Conservation (phyloP, 805 yeast species). For the Nakazawaea wickerhamii region DNA sequence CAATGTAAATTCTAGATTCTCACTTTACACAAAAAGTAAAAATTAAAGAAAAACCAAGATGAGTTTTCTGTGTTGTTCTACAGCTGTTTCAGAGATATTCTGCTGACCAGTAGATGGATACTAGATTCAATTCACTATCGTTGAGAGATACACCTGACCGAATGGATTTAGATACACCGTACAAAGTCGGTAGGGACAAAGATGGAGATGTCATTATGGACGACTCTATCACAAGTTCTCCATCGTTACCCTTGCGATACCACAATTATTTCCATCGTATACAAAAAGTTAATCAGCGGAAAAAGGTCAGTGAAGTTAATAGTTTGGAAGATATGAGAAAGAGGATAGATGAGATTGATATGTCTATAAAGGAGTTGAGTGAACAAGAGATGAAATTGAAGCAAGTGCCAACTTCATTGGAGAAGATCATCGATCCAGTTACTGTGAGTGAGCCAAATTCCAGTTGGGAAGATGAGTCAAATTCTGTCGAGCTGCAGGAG, state of each 20-base stretch:
- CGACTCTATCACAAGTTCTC: constrained; percentile 13
- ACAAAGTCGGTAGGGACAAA: constrained; percentile 1
- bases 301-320: neutral
- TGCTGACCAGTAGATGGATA: constrained; percentile 1
- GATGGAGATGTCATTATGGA: constrained; percentile 13
- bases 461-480: neutral
- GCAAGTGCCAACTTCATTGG: neutral
- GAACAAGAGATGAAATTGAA: neutral
- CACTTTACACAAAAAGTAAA: constrained; percentile 4
- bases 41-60: constrained; percentile 9
- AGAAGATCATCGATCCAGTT: neutral
- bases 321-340: constrained; percentile 5
- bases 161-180: constrained; percentile 10
- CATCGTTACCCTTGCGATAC: constrained; percentile 14
- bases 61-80: neutral
- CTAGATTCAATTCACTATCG: constrained; percentile 1
- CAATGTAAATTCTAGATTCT: too few species aligned
- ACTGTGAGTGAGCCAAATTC: neutral
- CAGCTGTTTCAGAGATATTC: neutral
- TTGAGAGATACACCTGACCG: constrained; percentile 1
- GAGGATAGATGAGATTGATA: constrained; percentile 5
- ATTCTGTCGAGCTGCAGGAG: too few species aligned
- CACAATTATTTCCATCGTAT: constrained; percentile 10
- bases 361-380: neutral
- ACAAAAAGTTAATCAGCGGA: constrained; percentile 5